Evolutionary conservation across 2,329 filamentous ascomycete species (phyloP), one percentile per base, ranked within the genome.

Genomic region (Helicocarpus griseus): DNA sequence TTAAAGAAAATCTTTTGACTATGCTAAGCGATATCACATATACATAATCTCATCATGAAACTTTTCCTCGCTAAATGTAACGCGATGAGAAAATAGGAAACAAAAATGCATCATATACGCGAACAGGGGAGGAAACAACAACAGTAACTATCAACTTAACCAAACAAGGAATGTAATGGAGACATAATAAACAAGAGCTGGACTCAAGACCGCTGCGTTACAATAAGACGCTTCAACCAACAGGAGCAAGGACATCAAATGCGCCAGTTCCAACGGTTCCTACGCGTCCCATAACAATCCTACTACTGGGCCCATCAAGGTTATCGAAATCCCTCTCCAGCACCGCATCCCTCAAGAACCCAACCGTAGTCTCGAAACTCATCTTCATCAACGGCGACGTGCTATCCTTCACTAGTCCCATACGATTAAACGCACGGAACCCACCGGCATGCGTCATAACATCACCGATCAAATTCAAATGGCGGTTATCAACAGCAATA

Each of bases 321-420:
- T 93, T 86, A 68, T 98, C 93, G 77, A 82, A 88, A 68, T 97
- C 93, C 47, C 87, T 84, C 63, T 95, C 89, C 53, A 94, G 74
- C 24, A 96, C 85, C 1, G 93, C 90, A 65, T 97, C 93, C 68
- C 87, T 90, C 63, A 98, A 77, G 75, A 96, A 96, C 0, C 86
- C 85, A 36, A 97, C 80, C 2, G 93, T 98, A 3, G 93, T 98
- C 78, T 98, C 93, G 73, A 97, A 98, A 68, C 88, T 95, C 91
- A 97, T 97, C 78, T 97, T 97, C 71, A 93, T 91, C 61, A 98
- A 91, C 0, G 93, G 89, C 58, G 85, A 90, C 26, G 91, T 85
- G 63, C 88, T 90, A 57, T 87, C 83, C 64, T 82, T 83, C 54
- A 74, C 69, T 38, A 98, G 75, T 1, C 91, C 93, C 65, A 87